Evolutionary conservation across 2,329 filamentous ascomycete genomes (phyloP).

Genomic region (Passalora sequoiae): DNA sequence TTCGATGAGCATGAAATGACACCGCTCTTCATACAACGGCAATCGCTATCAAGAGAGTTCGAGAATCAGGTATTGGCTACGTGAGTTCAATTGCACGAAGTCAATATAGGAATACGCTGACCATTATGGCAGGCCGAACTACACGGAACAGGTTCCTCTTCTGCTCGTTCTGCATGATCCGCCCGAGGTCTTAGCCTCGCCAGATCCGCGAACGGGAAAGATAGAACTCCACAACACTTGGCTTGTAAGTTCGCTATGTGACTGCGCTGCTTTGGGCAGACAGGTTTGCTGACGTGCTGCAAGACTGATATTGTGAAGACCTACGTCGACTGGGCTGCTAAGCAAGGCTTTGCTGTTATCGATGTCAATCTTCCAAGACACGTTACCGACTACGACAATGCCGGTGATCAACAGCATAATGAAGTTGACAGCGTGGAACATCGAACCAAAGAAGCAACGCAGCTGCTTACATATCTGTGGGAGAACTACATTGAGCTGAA

Average conservation of each 20-base stretch:
- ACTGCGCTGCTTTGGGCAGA: constrained; percentile 30
- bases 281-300: constrained; percentile 39
- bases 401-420: constrained; percentile 35
- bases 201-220: constrained; percentile 55
- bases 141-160: constrained; percentile 62
- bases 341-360: constrained; percentile 75
- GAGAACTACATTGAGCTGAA: constrained; percentile 88
- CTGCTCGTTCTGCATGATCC: constrained; percentile 80
- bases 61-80: constrained; percentile 32
- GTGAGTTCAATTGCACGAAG: too few species aligned
- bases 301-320: constrained; percentile 75
- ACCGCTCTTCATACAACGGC: constrained; percentile 71
- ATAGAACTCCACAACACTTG: constrained; percentile 81
- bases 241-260: constrained; percentile 58
- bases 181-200: constrained; percentile 42
- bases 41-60: constrained; percentile 39
- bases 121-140: constrained; percentile 52
- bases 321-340: constrained; percentile 78
- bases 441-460: constrained; percentile 50
- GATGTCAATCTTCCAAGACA: constrained; percentile 87
- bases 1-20: constrained; percentile 72
- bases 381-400: constrained; percentile 54
- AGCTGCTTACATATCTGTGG: constrained; percentile 84
- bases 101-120: too few species aligned
- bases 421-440: constrained; percentile 45